Base-by-base conservation (phyloP, 371 early-diverging fungal genomes). In the Thermomucor indicae-seudaticae region DNA sequence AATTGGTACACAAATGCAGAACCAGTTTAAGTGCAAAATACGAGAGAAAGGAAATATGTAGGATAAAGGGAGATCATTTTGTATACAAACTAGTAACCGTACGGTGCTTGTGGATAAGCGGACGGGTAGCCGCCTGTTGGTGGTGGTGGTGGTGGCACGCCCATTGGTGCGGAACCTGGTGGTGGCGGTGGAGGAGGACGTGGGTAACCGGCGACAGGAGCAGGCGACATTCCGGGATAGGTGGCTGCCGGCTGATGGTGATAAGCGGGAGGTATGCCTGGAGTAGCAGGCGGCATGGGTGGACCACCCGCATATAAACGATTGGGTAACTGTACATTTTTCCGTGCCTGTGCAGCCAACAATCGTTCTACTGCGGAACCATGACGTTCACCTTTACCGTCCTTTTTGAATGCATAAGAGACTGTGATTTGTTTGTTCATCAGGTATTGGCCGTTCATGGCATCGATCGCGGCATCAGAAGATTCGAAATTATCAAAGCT, bases 381-480 rank as follows among this genome's bases (percentile, higher is more conserved):
- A 63, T 98, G 99, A 19, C 95, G 72, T 64, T 97, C 98, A 12
- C 99, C 99, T 70, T 93, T 92, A 25, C 96, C 95, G 57, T 98
- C 98, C 74, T 98, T 97, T 71, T 97, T 98, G 63, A 93, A 91
- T 1, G 98, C 97, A 70, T 95, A 98, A 11, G 81, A 76, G 10
- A 97, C 96, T 17, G 82, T 80, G 55, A 98, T 86, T 28, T 90
- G 86, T 58, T 93, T 93, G 65, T 94, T 93, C 72, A 85, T 88
- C 66, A 98, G 66, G 69, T 86, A 96, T 68, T 98, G 97, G 7
- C 95, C 93, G 60, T 98, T 90, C 98, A 98, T 96, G 4, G 96
- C 90, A 61, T 93, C 92, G 47, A 98, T 89, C 0, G 99, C 99
- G 4, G 89, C 85, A 79, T 98, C 99, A 0, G 97, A 82, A 12